Conservation (phyloP, 176 grass and related monocot genomes). For the Oryza longistaminata region DNA sequence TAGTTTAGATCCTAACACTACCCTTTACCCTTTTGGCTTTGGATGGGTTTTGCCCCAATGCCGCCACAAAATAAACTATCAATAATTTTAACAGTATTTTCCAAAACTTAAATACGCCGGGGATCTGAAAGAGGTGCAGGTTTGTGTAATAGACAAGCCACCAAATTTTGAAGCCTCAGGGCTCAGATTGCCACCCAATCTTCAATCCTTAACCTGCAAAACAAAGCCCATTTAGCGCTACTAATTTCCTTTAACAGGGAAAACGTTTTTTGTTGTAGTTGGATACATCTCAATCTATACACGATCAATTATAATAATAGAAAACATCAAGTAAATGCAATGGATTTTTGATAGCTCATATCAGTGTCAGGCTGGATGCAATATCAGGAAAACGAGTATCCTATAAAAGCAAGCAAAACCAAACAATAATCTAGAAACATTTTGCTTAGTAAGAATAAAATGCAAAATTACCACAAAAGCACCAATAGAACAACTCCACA, state of each 20-base stretch:
- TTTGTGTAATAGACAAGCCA: conserved; percentile 3
- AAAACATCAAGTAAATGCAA: neutral
- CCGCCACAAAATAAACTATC: neutral
- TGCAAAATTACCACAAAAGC: neutral
- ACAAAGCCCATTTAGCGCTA: neutral
- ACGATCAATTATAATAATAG: neutral
- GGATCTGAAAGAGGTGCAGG: neutral
- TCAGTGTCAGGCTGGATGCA: neutral
- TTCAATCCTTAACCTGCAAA: conserved; percentile 26
- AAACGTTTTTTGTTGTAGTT: neutral
- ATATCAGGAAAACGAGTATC: neutral
- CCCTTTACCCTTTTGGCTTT: neutral
- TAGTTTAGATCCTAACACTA: neutral
- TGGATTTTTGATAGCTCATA: neutral
- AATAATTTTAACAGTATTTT: neutral
- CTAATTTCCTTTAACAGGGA: neutral
- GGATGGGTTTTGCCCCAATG: neutral
- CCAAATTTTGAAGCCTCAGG: neutral
- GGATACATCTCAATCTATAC: neutral
- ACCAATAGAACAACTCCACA: neutral
- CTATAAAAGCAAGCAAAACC: neutral
- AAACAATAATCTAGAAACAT: conserved; percentile 8
- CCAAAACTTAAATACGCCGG: neutral
- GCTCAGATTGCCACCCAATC: neutral
- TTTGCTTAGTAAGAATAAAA: neutral